Conservation (phyloP, 2,329 filamentous ascomycete species). For the Fusarium succisae region DNA sequence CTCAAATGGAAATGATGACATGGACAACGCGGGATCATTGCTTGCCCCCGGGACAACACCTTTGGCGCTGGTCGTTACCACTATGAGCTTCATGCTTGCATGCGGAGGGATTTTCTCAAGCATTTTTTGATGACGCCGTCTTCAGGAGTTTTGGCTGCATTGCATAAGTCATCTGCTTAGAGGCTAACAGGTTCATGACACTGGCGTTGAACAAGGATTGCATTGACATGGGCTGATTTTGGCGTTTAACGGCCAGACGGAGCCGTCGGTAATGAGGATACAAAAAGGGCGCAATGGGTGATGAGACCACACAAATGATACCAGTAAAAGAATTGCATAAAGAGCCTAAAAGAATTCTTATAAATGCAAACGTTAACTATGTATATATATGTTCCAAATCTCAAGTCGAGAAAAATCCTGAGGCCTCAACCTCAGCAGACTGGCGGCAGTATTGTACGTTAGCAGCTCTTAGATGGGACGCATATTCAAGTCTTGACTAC, state of each 20-base stretch:
- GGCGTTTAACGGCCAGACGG: slow-evolving; percentile 27
- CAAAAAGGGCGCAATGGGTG: slow-evolving; percentile 27
- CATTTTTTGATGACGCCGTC: slow-evolving; percentile 12
- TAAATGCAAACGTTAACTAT: neutral
- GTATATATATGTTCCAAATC: neutral
- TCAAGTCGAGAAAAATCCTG: neutral
- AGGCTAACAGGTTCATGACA: slow-evolving; percentile 16
- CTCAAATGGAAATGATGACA: slow-evolving; percentile 2
- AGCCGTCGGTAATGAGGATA: slow-evolving; percentile 23
- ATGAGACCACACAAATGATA: slow-evolving; percentile 28
- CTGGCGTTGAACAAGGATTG: slow-evolving; percentile 30
- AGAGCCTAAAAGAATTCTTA: neutral
- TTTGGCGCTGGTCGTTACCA: slow-evolving; percentile 28
- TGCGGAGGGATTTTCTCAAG: slow-evolving; percentile 29
- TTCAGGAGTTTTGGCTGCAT: slow-evolving; percentile 1
- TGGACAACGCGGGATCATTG: slow-evolving; percentile 27
- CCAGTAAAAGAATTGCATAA: slow-evolving; percentile 22
- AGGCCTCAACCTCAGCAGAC: neutral
- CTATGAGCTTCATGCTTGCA: slow-evolving; percentile 38
- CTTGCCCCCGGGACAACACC: slow-evolving; percentile 19
- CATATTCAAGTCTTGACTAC: neutral
- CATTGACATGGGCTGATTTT: slow-evolving; percentile 34
- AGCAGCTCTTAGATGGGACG: neutral
- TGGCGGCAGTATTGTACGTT: neutral
- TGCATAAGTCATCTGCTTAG: slow-evolving; percentile 4